Percentiles rank a stretch among this genome's conserved stretches.
Evolutionary conservation across 441 rosid genomes (phyloP).

Genomic region (Isatis lusitanica): DNA sequence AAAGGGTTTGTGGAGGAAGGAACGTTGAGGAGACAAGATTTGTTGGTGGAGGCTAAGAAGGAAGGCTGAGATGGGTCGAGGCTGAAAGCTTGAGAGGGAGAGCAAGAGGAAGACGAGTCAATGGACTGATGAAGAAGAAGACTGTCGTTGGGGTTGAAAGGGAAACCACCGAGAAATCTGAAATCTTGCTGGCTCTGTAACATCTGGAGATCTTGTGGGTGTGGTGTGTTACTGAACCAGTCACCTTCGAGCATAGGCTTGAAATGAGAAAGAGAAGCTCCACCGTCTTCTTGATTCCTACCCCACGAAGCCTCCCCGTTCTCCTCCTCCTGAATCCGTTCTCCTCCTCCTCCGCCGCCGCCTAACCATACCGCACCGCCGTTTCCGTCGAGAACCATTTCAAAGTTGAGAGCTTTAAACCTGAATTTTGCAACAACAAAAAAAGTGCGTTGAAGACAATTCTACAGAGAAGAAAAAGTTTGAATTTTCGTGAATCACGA

Average conservation of each 20-base stretch:
- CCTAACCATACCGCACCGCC: constrained; percentile 59
- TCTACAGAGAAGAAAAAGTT: constrained; percentile 25
- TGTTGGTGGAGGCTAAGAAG: constrained; percentile 33
- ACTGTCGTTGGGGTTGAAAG: constrained; percentile 47
- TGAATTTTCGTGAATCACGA: constrained; percentile 38
- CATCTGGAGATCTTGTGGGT: constrained; percentile 49
- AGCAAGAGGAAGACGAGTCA: constrained; percentile 69
- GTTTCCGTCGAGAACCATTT: constrained; percentile 64
- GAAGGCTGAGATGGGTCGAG: constrained; percentile 54
- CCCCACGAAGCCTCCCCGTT: constrained; percentile 59
- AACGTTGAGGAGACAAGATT: constrained; percentile 52
- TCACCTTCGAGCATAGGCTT: constrained; percentile 70
- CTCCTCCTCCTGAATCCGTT: constrained; percentile 40
- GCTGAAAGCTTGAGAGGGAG: constrained; percentile 57
- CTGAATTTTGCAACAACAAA: not conserved
- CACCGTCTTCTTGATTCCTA: constrained; percentile 38
- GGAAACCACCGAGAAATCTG: constrained; percentile 47
- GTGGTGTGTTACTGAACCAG: constrained; percentile 56
- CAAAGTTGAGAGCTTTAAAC: constrained; percentile 19
- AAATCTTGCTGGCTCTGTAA: constrained; percentile 47
- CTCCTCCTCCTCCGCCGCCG: constrained; percentile 40
- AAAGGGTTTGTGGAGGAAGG: constrained; percentile 51
- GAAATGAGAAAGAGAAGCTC: constrained; percentile 45
- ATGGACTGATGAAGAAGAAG: constrained; percentile 54
- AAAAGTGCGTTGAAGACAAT: constrained; percentile 7